These are phyloP conservation scores for Mercurialis annua DNA, from an alignment of 345 rosid genomes.

Conservation along the genomic window DNA sequence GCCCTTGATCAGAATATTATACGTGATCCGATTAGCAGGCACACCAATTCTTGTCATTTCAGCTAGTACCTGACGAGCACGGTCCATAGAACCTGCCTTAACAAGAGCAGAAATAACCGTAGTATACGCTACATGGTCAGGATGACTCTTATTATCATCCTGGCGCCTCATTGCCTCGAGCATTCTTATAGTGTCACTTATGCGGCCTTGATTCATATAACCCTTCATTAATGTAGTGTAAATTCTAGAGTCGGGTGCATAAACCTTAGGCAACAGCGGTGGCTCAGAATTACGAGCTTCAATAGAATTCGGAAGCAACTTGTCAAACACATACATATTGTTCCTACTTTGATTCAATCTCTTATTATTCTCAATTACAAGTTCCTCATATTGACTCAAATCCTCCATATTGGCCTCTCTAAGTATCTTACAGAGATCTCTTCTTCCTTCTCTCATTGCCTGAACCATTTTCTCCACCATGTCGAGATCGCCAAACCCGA, in stretches of 20 bases:
- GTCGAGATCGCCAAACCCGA: conserved; percentile 77
- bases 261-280: conserved; percentile 60
- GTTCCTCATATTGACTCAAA: conserved; percentile 38
- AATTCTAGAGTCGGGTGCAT: conserved; percentile 67
- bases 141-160: conserved; percentile 61
- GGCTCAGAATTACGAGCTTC: conserved; percentile 38
- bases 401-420: conserved; percentile 50
- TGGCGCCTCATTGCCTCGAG: conserved; percentile 83
- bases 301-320: conserved; percentile 62
- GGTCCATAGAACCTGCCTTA: conserved; percentile 73
- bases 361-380: conserved; percentile 20
- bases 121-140: conserved; percentile 88
- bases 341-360: conserved; percentile 18
- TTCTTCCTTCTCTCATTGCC: conserved; percentile 84
- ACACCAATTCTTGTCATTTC: conserved; percentile 78
- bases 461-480: conserved; percentile 76
- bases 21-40: conserved; percentile 81
- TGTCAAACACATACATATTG: conserved; percentile 39
- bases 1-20: conserved; percentile 88
- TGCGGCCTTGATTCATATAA: conserved; percentile 82
- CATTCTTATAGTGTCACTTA: conserved; percentile 64
- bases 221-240: conserved; percentile 95
- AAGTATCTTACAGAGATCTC: conserved; percentile 74
- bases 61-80: conserved; percentile 70
- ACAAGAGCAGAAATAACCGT: conserved; percentile 87